Evolutionary conservation across 2,329 filamentous ascomycete genomes (phyloP).

Genomic region (Ceratocystis cacaofunesta): DNA sequence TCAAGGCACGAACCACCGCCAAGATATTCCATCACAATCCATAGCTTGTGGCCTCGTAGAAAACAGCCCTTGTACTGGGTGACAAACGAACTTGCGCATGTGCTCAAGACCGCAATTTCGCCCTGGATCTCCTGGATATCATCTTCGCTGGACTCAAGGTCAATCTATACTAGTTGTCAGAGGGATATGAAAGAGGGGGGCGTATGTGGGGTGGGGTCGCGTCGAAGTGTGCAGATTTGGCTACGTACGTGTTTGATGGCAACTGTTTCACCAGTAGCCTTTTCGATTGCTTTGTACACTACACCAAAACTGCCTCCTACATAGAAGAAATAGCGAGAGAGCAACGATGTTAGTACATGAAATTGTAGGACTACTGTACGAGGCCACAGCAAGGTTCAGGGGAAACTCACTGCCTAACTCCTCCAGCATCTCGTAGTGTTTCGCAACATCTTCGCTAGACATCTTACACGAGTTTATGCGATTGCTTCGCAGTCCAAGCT

Average conservation of each 20-base stretch:
- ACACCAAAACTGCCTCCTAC: conserved; percentile 87
- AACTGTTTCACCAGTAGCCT: conserved; percentile 76
- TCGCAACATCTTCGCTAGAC: conserved; percentile 55
- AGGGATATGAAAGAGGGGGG: no score
- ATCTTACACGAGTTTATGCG: conserved; percentile 25
- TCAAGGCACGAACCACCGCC: conserved; percentile 92
- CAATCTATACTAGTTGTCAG: conserved; percentile 48
- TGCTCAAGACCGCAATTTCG: conserved; percentile 88
- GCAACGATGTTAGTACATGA: conserved; percentile 13
- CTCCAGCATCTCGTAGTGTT: conserved; percentile 86
- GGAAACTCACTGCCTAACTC: conserved; percentile 72
- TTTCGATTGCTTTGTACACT: conserved; percentile 93
- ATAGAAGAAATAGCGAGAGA: neutral
- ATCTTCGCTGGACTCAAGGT: conserved; percentile 96
- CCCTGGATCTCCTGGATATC: conserved; percentile 97
- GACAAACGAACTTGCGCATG: conserved; percentile 83
- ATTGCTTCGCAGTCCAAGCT: neutral
- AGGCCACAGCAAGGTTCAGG: neutral
- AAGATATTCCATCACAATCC: conserved; percentile 98
- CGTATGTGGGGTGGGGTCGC: neutral
- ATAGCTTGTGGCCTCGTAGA: conserved; percentile 87
- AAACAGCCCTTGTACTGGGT: conserved; percentile 96
- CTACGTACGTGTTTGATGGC: conserved; percentile 83
- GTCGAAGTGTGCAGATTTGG: neutral
- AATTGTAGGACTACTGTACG: neutral